phyloP scores from a whole-genome alignment of 306 rosid genomes.

The Vigna angularis region DNA sequence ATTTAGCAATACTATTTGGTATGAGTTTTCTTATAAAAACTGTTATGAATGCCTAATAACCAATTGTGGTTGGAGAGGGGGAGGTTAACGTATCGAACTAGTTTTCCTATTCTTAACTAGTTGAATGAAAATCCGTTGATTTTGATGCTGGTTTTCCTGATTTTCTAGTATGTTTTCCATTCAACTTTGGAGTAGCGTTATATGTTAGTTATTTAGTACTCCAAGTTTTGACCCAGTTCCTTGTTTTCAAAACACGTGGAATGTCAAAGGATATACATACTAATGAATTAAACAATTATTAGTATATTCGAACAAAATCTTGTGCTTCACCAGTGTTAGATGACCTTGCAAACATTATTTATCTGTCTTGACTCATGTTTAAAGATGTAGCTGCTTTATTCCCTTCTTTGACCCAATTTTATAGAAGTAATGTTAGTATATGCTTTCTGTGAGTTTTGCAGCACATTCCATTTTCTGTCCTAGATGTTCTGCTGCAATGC shows the following conservation, averaged over 20 bases:
- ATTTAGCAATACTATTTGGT: neutral
- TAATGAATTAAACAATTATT: neutral
- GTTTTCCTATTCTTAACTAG: neutral
- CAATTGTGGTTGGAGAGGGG: neutral
- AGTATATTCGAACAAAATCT: neutral
- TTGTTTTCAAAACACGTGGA: neutral
- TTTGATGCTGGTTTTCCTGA: neutral
- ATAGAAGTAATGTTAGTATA: neutral
- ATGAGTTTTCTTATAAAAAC: neutral
- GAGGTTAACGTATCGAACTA: neutral
- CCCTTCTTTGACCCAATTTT: no score
- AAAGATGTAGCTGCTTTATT: neutral
- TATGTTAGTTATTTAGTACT: neutral
- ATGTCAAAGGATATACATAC: neutral
- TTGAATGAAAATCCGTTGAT: neutral
- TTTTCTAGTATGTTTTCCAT: neutral
- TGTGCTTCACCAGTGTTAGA: neutral
- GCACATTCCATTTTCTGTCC: neutral
- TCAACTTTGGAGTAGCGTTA: neutral
- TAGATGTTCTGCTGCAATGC: neutral
- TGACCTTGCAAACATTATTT: neutral
- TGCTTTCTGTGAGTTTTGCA: neutral
- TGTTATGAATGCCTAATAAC: neutral
- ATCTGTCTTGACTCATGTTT: neutral
- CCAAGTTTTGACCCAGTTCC: neutral